Base-by-base conservation (phyloP, 495 filamentous ascomycete genomes). In the Thozetella sp. region DNA sequence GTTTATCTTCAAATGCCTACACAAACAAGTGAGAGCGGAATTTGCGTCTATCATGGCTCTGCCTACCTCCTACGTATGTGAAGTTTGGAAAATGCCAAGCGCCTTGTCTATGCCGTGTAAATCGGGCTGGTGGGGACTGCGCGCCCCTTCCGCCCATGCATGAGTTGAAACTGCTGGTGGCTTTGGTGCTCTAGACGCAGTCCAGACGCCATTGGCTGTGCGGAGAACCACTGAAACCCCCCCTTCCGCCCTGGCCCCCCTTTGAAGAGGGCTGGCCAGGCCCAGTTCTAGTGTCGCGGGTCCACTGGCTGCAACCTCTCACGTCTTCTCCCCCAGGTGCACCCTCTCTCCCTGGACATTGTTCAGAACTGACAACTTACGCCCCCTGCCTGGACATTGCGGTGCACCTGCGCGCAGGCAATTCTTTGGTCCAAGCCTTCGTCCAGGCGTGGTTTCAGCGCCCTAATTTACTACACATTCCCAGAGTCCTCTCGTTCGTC, bases 1-100 rank as follows among this genome's bases (percentile, higher is more conserved):
- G 63, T 68, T n/a, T 57, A 57, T 50, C 40, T 20, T 40, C 37
- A 57, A 24, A 51, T 26, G n/a, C n/a, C n/a, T n/a, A 57, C 40
- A 51, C 25, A 50, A 25, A 45, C 24, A 3, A 57, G 12, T 13
- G 22, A 10, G 45, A 25, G 26, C 40, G 55, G 24, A 17, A 26
- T 37, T 54, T 25, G 37, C 26, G 27, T 30, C 40, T 37, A 37
- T 37, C 30, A 37, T 15, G 30, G 30, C 6, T n/a, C n/a, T n/a
- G n/a, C n/a, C n/a, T n/a, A n/a, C n/a, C n/a, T n/a, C n/a, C n/a
- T n/a, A n/a, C n/a, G n/a, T n/a, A n/a, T n/a, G n/a, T n/a, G n/a
- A n/a, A n/a, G n/a, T n/a, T n/a, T n/a, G n/a, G n/a, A n/a, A n/a
- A n/a, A n/a, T n/a, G n/a, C n/a, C n/a, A n/a, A n/a, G n/a, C n/a